Evolutionary conservation across 306 rosid species (phyloP), one percentile per base, ranked within the genome.

Genomic region (Spatholobus suberectus): DNA sequence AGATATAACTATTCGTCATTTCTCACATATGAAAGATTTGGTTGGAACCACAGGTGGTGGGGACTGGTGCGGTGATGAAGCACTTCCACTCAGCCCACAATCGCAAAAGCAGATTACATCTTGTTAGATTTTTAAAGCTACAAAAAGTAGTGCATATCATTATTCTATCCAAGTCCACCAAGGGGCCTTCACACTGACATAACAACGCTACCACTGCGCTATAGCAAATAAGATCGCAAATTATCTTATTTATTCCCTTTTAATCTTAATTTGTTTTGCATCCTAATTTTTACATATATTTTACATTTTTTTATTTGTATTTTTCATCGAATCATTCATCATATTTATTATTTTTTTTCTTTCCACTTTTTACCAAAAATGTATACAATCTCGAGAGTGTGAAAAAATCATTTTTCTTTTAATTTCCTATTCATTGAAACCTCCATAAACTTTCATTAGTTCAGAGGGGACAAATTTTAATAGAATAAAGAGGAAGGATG

Each of bases 1-100:
- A n/a, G n/a, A n/a, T 37, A 46, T n/a, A 51, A 63, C 5, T 47
- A 4, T 15, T 20, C 12, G n/a, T 82, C 70, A 75, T 5, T 67
- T 52, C n/a, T 40, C 71, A 66, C 71, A 27, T 37, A 75, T 2
- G 26, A 43, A 27, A 5, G 59, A 13, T 41, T 67, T 75, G 81
- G 52, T 75, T 76, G 81, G 81, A 41, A 41, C 40, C 5, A 55
- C 1, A 3, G 27, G 43, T 37, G 24, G 37, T 37, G 70, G 62
- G 62, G 35, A 75, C 14, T 69, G 69, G 34, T 51, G 75, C 69
- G 77, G 43, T 68, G 40, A 69, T 32, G 70, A 5, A 41, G 73
- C 78, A 44, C 73, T 75, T 67, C 13, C 71, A 17, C 55, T 63
- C 61, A 32, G 65, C 62, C 61, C 70, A 41, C 37, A 43, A 75